A percentile compares a stretch with the other conserved stretches of the same genome.
Evolutionary conservation across 305 asterid genomes (phyloP).

Genomic region (Euphrasia arctica): DNA sequence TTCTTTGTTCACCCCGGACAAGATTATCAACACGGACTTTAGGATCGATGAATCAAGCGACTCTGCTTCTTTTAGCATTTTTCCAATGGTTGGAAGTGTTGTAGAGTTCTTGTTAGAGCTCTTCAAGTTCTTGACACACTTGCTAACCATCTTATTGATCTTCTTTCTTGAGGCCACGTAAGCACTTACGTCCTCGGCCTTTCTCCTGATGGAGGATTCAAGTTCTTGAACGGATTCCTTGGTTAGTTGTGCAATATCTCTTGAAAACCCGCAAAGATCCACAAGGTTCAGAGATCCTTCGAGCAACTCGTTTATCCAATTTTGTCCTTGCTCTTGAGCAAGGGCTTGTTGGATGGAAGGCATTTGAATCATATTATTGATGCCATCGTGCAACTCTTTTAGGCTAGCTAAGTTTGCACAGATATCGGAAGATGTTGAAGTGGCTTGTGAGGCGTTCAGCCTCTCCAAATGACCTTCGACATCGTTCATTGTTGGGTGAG

Average conservation of each 20-base stretch:
- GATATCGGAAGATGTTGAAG: constrained; percentile 26
- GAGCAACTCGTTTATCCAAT: constrained; percentile 21
- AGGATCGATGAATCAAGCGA: constrained; percentile 19
- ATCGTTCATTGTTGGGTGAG: constrained; percentile 22
- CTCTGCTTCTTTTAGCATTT: constrained; percentile 30
- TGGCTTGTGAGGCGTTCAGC: constrained; percentile 14
- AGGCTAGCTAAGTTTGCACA: constrained; percentile 28
- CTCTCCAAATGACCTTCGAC: constrained; percentile 24
- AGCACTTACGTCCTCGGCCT: constrained; percentile 18
- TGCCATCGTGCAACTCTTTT: constrained; percentile 23
- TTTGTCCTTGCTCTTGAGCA: background rate
- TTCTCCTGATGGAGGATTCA: constrained; percentile 39
- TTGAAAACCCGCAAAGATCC: constrained; percentile 25
- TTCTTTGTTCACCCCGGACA: constrained; percentile 23
- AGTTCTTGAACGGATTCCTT: constrained; percentile 38
- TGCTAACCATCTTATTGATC: constrained; percentile 28
- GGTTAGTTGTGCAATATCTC: constrained; percentile 26
- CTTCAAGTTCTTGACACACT: constrained; percentile 28
- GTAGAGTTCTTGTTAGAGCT: constrained; percentile 17
- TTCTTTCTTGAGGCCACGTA: constrained; percentile 33
- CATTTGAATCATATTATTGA: too few relatives aligned
- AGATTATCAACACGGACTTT: constrained; percentile 11
- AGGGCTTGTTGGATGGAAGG: too few relatives aligned
- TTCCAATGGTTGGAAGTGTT: constrained; percentile 18
- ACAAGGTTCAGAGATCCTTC: constrained; percentile 30